Evolutionary conservation across 495 filamentous ascomycete genomes (phyloP).

Genomic region (Saxispiralis lemnorum): DNA sequence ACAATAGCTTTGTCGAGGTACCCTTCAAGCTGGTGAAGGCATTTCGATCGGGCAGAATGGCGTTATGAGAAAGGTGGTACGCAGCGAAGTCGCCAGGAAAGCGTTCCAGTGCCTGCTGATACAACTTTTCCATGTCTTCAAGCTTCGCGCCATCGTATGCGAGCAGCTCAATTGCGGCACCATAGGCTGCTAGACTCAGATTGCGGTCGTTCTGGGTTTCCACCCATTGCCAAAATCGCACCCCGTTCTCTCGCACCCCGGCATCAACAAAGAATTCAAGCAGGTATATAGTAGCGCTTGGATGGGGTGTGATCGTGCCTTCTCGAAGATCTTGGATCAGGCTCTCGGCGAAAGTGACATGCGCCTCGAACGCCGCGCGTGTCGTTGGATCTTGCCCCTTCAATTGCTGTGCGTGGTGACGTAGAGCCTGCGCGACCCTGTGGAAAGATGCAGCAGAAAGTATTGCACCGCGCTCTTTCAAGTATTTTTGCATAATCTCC

Average conservation of each 20-base stretch:
- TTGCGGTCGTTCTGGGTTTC: slow-evolving; percentile 20
- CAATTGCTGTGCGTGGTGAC: no score
- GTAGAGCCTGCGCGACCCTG: background rate
- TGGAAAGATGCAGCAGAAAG: background rate
- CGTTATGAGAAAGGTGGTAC: slow-evolving; percentile 27
- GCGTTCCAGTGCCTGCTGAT: slow-evolving; percentile 24
- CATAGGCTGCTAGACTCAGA: slow-evolving; percentile 26
- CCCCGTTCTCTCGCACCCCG: slow-evolving; percentile 21
- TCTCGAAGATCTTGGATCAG: slow-evolving; percentile 23
- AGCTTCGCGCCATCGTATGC: slow-evolving; percentile 25
- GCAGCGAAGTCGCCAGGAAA: slow-evolving; percentile 25
- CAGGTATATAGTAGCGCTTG: slow-evolving; percentile 27
- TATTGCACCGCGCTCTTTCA: no score
- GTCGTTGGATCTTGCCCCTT: background rate
- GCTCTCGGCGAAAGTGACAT: slow-evolving; percentile 14
- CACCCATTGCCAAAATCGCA: slow-evolving; percentile 32
- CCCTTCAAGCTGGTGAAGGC: slow-evolving; percentile 17
- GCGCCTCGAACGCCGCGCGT: slow-evolving; percentile 2
- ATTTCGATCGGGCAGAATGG: slow-evolving; percentile 21
- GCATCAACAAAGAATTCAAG: slow-evolving; percentile 30
- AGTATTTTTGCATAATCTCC: no score
- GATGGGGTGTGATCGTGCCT: slow-evolving; percentile 22
- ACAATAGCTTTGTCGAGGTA: slow-evolving; percentile 26
- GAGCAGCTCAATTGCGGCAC: slow-evolving; percentile 30
- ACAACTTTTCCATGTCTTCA: slow-evolving; percentile 26